A percentile compares a stretch with the other conserved stretches of the same genome.
These are phyloP conservation scores for Talaromyces sp. DNA, from an alignment of 2,329 filamentous ascomycete genomes.

Conservation along the genomic window DNA sequence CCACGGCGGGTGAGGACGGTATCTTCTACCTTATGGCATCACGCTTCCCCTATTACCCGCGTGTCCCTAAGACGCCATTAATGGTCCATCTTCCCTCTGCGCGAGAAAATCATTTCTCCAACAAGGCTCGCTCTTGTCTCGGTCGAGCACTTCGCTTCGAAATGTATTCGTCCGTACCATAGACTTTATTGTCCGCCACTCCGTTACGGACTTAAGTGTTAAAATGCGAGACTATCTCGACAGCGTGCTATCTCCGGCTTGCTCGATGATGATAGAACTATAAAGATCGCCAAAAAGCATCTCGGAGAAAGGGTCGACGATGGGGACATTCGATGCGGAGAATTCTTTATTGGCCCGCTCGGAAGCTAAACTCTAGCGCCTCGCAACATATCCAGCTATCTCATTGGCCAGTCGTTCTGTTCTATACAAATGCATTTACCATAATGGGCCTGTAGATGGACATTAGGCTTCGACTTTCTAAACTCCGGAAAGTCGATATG, in stretches of 20 bases:
- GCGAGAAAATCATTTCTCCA: neutral
- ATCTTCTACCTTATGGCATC: constrained; percentile 3
- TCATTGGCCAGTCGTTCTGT: neutral
- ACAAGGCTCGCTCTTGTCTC: constrained; percentile 1
- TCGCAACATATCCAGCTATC: neutral
- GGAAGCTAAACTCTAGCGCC: constrained; percentile 7
- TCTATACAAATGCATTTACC: neutral
- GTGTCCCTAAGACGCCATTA: neutral
- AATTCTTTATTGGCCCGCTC: neutral
- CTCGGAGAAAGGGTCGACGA: neutral
- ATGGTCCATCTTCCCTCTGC: neutral
- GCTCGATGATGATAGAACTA: neutral
- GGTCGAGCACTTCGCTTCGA: constrained; percentile 3
- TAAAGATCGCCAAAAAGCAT: neutral
- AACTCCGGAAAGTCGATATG: neutral
- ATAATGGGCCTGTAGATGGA: too few species aligned
- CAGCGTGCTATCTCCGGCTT: neutral
- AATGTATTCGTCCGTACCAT: neutral
- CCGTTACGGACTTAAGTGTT: neutral
- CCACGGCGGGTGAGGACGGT: neutral
- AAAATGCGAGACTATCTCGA: neutral
- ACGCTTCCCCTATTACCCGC: constrained; percentile 1
- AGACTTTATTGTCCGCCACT: neutral
- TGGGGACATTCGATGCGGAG: neutral
- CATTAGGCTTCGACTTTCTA: neutral